These are phyloP conservation scores for Backusella macrospora DNA, from an alignment of 192 early-diverging fungal species.

Conservation along the genomic window DNA sequence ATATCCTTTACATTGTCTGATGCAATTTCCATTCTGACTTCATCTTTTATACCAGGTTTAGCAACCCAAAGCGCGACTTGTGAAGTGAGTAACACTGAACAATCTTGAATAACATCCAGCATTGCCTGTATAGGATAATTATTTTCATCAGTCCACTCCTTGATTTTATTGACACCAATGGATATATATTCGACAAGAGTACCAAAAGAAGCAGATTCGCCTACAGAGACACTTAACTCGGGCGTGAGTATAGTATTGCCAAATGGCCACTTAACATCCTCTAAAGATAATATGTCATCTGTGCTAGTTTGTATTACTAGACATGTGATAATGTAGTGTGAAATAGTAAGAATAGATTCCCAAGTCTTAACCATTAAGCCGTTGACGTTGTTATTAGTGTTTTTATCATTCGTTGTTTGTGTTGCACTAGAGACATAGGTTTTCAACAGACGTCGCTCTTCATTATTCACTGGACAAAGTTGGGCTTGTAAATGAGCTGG, in stretches of 20 bases:
- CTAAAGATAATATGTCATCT: slow-evolving; percentile 30
- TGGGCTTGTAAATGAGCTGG: slow-evolving; percentile 28
- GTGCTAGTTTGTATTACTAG: slow-evolving; percentile 43
- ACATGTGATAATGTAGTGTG: slow-evolving; percentile 38
- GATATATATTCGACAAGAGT: slow-evolving; percentile 43
- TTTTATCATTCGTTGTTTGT: background rate
- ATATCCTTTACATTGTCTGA: slow-evolving; percentile 18
- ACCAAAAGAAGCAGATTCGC: slow-evolving; percentile 44
- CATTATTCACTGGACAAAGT: slow-evolving; percentile 24
- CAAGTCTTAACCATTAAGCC: background rate
- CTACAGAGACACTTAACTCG: slow-evolving; percentile 30
- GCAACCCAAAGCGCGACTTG: slow-evolving; percentile 16
- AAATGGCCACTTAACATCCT: slow-evolving; percentile 43
- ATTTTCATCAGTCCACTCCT: background rate
- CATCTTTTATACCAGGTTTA: slow-evolving; percentile 4
- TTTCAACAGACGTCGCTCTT: slow-evolving; percentile 7
- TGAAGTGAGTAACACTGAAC: slow-evolving; percentile 2
- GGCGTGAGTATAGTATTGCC: slow-evolving; percentile 44
- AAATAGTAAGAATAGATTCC: slow-evolving; percentile 25
- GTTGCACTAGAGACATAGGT: background rate
- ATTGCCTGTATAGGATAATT: background rate
- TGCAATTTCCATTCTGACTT: slow-evolving; percentile 10
- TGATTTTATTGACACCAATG: slow-evolving; percentile 8
- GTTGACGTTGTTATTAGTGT: slow-evolving; percentile 20
- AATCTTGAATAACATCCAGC: slow-evolving; percentile 26